Conservation (phyloP, 192 early-diverging fungal genomes). For the Phycomyces nitens region DNA sequence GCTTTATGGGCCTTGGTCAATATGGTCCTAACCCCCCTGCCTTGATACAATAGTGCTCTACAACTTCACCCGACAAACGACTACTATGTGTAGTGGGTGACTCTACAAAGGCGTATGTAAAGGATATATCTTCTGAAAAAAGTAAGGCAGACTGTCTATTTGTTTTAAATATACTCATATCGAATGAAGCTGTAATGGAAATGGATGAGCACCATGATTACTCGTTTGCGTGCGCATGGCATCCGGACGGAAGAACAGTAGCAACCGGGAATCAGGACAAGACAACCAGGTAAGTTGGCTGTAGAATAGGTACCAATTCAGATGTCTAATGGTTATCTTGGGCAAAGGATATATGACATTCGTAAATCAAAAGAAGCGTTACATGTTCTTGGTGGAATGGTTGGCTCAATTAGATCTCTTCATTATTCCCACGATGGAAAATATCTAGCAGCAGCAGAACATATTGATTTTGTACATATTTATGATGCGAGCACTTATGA, state of each 20-base stretch:
- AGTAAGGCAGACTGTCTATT: slow-evolving; percentile 21
- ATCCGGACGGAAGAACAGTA: slow-evolving; percentile 48
- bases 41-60: slow-evolving; percentile 60
- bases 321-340: slow-evolving; percentile 11
- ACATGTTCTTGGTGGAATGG: slow-evolving; percentile 40
- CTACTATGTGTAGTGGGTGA: slow-evolving; percentile 60
- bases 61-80: slow-evolving; percentile 49
- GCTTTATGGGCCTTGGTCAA: no score
- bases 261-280: slow-evolving; percentile 68
- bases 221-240: slow-evolving; percentile 68
- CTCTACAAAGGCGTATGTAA: slow-evolving; percentile 40
- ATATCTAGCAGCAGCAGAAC: slow-evolving; percentile 54
- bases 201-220: slow-evolving; percentile 63
- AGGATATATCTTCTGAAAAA: slow-evolving; percentile 46
- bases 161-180: not conserved
- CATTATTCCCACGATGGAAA: slow-evolving; percentile 55
- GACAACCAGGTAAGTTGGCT: slow-evolving; percentile 30
- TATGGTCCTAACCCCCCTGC: no score
- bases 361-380: slow-evolving; percentile 53
- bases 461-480: slow-evolving; percentile 68
- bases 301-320: not conserved
- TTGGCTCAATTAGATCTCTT: slow-evolving; percentile 59
- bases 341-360: slow-evolving; percentile 62
- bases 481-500: slow-evolving; percentile 39
- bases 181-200: slow-evolving; percentile 14